Evolutionary conservation across 805 yeast genomes (phyloP).

Genomic region (Candida railenensis): DNA sequence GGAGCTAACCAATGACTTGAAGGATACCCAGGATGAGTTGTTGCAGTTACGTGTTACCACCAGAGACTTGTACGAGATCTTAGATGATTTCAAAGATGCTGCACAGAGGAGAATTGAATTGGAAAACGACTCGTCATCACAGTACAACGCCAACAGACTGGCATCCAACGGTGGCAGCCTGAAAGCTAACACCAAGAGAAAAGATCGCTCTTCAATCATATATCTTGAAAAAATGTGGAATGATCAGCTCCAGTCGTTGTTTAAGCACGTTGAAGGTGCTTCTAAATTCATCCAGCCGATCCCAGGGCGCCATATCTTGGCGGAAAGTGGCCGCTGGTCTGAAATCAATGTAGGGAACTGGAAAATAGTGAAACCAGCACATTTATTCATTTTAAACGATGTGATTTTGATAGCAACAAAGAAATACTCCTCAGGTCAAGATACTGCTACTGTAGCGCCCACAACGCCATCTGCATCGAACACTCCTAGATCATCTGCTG

Average conservation of each 20-base stretch:
- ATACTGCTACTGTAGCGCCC: slow-evolving; percentile 8
- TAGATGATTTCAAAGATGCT: slow-evolving; percentile 55
- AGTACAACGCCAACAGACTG: slow-evolving; percentile 4
- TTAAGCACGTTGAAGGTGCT: slow-evolving; percentile 88
- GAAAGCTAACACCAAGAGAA: slow-evolving; percentile 18
- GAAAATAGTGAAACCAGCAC: slow-evolving; percentile 75
- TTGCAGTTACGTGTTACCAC: slow-evolving; percentile 60
- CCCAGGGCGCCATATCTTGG: slow-evolving; percentile 78
- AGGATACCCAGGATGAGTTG: slow-evolving; percentile 63
- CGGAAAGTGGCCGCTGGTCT: slow-evolving; percentile 82
- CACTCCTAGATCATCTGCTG: neutral
- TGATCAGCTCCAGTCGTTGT: slow-evolving; percentile 63
- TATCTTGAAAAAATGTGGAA: slow-evolving; percentile 83
- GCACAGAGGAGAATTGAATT: slow-evolving; percentile 57
- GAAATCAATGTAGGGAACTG: slow-evolving; percentile 84
- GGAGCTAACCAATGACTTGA: slow-evolving; percentile 58
- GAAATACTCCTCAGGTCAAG: slow-evolving; percentile 30
- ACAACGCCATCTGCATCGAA: neutral
- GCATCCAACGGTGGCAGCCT: slow-evolving; percentile 9
- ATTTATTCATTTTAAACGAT: slow-evolving; percentile 76
- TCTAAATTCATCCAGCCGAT: slow-evolving; percentile 71
- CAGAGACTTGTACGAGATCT: slow-evolving; percentile 56
- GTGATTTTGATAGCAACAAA: slow-evolving; percentile 70
- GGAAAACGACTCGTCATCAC: slow-evolving; percentile 32
- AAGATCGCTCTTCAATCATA: slow-evolving; percentile 68